Conservation (phyloP, 257 asterid genomes). For the Salvia rosmarinus region DNA sequence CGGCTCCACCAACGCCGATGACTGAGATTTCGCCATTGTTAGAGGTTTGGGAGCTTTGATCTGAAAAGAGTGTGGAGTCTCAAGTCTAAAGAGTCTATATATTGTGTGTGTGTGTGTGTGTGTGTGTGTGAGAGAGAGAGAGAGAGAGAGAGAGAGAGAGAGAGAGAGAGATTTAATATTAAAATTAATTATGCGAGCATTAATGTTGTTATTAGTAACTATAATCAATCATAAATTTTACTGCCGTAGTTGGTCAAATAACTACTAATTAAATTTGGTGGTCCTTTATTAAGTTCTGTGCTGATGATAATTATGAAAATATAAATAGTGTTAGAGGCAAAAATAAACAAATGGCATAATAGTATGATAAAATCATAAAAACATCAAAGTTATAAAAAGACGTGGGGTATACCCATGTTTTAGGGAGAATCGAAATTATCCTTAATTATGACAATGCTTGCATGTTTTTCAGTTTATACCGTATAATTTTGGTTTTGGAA, state of each 20-base stretch:
- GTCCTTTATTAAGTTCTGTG: not conserved
- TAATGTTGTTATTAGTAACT: not conserved
- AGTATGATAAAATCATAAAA: no score
- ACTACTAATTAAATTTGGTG: not conserved
- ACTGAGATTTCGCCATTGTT: conserved; percentile 56
- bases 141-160: not conserved
- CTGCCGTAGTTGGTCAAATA: not conserved
- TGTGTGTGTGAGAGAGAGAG: not conserved
- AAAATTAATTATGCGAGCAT: not conserved
- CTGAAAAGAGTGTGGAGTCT: conserved; percentile 25
- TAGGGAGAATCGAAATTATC: no score
- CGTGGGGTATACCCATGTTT: no score
- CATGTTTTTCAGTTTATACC: no score
- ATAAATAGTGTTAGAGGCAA: no score
- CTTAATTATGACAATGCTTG: no score
- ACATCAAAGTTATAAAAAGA: no score
- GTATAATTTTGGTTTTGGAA: no score
- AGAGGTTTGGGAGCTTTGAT: conserved; percentile 41
- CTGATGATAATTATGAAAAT: no score
- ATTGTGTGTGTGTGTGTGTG: not conserved
- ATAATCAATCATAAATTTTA: not conserved
- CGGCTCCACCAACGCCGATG: conserved; percentile 50
- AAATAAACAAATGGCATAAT: no score
- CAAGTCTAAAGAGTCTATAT: not conserved
- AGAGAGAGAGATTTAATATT: not conserved